These are phyloP conservation scores for Raphanus hybrid DNA, from an alignment of 441 rosid species.

Conservation along the genomic window DNA sequence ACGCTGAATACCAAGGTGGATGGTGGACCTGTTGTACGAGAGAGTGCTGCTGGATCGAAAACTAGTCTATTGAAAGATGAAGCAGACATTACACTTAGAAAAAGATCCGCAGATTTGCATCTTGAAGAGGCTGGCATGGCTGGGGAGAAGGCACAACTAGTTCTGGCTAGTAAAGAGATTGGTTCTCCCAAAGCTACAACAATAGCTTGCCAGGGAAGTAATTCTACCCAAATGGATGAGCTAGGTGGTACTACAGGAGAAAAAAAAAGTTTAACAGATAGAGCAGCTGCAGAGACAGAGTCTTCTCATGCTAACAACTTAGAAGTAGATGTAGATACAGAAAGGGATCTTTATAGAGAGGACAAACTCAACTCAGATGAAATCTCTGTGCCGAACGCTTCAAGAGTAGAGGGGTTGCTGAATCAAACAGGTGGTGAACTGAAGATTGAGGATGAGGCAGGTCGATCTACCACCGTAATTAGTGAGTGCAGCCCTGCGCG, in stretches of 20 bases:
- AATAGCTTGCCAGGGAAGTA: conserved; percentile 51
- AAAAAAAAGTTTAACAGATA: conserved; percentile 45
- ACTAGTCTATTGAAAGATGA: conserved; percentile 49
- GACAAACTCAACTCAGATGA: conserved; percentile 54
- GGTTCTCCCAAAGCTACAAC: conserved; percentile 48
- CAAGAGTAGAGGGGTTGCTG: conserved; percentile 51
- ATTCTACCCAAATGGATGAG: conserved; percentile 52
- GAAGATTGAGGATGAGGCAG: conserved; percentile 51
- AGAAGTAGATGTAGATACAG: conserved; percentile 63
- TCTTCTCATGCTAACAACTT: conserved; percentile 69
- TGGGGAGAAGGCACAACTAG: conserved; percentile 52
- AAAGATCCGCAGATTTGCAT: conserved; percentile 42
- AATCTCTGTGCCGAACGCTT: conserved; percentile 42
- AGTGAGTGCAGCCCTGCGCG: conserved; percentile 39
- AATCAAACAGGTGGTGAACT: conserved; percentile 53
- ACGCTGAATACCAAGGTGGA: conserved; percentile 59
- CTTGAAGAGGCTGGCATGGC: conserved; percentile 46
- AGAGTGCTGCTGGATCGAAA: conserved; percentile 44
- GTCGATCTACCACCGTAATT: conserved; percentile 34
- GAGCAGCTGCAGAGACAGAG: conserved; percentile 52
- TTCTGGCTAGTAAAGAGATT: conserved; percentile 50
- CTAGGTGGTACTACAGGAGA: conserved; percentile 51
- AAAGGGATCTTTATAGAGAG: conserved; percentile 48
- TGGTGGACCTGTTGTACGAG: conserved; percentile 50
- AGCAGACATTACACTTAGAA: conserved; percentile 50